phyloP scores from a whole-genome alignment of 1,284 basidiomycete genomes.

The Bjerkandera adusta region DNA sequence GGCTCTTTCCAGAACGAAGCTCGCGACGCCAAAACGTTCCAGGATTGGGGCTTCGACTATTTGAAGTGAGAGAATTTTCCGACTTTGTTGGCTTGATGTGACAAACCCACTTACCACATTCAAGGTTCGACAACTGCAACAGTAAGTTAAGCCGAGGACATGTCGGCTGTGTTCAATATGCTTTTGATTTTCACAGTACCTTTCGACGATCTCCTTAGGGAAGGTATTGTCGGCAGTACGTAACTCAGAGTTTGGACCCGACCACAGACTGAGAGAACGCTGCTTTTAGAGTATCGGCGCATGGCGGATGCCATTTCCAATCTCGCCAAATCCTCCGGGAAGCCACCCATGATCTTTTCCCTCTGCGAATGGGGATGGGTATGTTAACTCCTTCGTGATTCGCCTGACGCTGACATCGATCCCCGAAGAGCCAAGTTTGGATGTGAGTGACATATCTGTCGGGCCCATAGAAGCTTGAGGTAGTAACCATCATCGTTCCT shows the following conservation, averaged over 20 bases:
- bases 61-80: constrained; percentile 38
- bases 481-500: not conserved
- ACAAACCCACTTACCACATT: too few relatives aligned
- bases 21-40: constrained; percentile 42
- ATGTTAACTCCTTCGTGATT: constrained; percentile 18
- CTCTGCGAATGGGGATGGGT: constrained; percentile 54
- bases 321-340: constrained; percentile 36
- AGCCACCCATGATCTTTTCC: constrained; percentile 45
- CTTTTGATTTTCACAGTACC: constrained; percentile 40
- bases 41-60: constrained; percentile 52
- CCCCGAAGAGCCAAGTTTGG: constrained; percentile 41
- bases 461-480: not conserved
- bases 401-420: not conserved
- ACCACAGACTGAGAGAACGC: not conserved
- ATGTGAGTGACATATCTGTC: constrained; percentile 31
- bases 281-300: constrained; percentile 41
- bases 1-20: constrained; percentile 50
- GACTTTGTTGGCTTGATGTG: too few relatives aligned
- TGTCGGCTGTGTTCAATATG: not conserved
- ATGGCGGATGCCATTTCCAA: constrained; percentile 47
- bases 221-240: constrained; percentile 49
- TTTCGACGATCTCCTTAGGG: constrained; percentile 42
- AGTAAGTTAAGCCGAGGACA: constrained; percentile 27
- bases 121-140: constrained; percentile 49
- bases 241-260: constrained; percentile 9